Base-by-base conservation (phyloP, 306 rosid genomes). In the Dalbergia cultrata region DNA sequence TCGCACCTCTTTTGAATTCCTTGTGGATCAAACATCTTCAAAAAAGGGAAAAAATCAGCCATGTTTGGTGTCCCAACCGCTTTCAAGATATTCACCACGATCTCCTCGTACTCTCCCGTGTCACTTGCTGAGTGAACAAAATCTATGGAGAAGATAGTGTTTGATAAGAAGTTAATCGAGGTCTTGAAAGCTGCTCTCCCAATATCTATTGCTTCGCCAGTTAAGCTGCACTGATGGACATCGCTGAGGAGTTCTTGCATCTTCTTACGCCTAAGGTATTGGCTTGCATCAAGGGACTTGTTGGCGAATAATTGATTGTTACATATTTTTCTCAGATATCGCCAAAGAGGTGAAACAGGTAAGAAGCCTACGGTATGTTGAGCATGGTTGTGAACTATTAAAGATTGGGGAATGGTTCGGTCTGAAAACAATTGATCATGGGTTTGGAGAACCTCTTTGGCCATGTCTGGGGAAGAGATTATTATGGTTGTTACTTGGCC, bases 401-500 rank as follows among this genome's bases (percentile, higher is more conserved):
- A 3, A 13, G 74, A 18, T 21, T 69, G 39, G 0, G 59, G 59
- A 22, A 47, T 8, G 13, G 59, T 13, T 45, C 74, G 3, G 5
- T 69, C 53, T 13, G 74, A 22, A 7, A 47, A 16, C 6, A 18
- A 22, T 5, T 13, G 54, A 69, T 47, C 74, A 69, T 69, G 74
- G 43, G 74, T 69, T 49, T 13, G 74, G 21, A 69, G 74, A 11
- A 69, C 59, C 7, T 49, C 59, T 69, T 22, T 69, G 59, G 74
- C 74, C 35, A 50, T 12, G 1, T 69, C 74, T 9, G 59, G 8
- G 13, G 74, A 69, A 47, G 74, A 69, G 59, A 69, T 13, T 1
- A 69, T 9, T 69, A 69, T 69, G 59, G 74, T 69, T 13, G 59
- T 69, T 5, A 47, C 39, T 22, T 69, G 59, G 21, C 74, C 74